Conservation (phyloP, 2,329 filamentous ascomycete genomes). For the Aspergillus sp. region DNA sequence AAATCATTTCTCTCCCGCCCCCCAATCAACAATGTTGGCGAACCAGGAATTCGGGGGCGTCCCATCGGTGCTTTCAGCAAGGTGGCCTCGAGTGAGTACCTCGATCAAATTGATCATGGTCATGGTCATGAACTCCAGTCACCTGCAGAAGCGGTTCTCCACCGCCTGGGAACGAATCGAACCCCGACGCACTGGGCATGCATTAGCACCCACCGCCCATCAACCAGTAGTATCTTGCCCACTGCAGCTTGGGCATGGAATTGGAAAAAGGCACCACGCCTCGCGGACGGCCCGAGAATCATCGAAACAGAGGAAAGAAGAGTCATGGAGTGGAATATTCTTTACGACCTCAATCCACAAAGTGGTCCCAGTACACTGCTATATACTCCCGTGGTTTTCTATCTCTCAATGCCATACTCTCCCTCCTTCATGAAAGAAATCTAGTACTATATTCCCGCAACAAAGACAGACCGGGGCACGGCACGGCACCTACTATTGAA, state of each 20-base stretch:
- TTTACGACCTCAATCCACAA: not conserved
- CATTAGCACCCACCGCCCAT: slow-evolving; percentile 20
- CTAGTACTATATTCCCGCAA: not conserved
- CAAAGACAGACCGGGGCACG: not conserved
- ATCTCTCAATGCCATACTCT: not conserved
- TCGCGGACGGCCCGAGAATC: slow-evolving; percentile 2
- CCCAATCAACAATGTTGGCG: not conserved
- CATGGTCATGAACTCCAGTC: slow-evolving; percentile 20
- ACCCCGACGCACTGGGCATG: slow-evolving; percentile 23
- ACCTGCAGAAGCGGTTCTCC: slow-evolving; percentile 23
- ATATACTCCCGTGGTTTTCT: not conserved
- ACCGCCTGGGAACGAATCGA: slow-evolving; percentile 14
- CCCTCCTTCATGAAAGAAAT: not conserved
- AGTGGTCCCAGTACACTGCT: not conserved
- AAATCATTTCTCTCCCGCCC: not conserved
- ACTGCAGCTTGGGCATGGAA: not conserved
- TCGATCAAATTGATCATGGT: slow-evolving; percentile 3
- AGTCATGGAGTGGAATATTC: not conserved
- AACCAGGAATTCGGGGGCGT: slow-evolving; percentile 5
- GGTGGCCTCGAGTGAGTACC: slow-evolving; percentile 1
- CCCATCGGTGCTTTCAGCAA: slow-evolving; percentile 6
- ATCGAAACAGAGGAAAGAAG: not conserved
- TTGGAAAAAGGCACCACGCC: not conserved
- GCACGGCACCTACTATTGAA: not conserved
- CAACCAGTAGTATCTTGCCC: not conserved